These are phyloP conservation scores for Ilex asprella DNA, from an alignment of 257 asterid genomes.

Conservation along the genomic window DNA sequence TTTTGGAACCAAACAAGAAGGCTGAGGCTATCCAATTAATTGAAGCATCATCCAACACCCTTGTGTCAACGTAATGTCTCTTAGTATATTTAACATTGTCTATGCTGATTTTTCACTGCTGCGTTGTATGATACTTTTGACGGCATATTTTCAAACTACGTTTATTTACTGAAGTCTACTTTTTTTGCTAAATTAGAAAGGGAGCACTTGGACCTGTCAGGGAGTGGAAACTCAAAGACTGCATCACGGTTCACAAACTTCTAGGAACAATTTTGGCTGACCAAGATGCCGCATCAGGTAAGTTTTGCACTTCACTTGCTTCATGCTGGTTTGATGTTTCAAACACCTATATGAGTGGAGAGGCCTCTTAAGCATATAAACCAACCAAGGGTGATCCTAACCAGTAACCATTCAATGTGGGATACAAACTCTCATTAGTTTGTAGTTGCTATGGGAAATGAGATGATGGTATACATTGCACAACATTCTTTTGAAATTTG, in stretches of 20 bases:
- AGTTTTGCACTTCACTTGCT: slow-evolving; percentile 9
- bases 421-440: background rate
- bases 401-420: background rate
- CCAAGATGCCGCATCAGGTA: slow-evolving; percentile 77
- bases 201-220: slow-evolving; percentile 36
- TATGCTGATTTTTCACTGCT: background rate
- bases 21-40: slow-evolving; percentile 64
- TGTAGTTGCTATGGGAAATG: background rate
- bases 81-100: background rate
- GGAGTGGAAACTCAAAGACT: slow-evolving; percentile 62
- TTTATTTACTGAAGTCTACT: background rate
- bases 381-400: background rate
- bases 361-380: background rate
- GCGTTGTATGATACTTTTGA: background rate
- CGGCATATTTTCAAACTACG: background rate
- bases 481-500: background rate
- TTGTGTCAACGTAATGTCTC: slow-evolving; percentile 47
- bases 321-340: background rate
- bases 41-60: slow-evolving; percentile 54
- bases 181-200: slow-evolving; percentile 34
- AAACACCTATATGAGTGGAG: background rate
- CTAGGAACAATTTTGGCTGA: slow-evolving; percentile 45
- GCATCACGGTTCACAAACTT: slow-evolving; percentile 65
- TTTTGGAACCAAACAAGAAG: slow-evolving; percentile 76
- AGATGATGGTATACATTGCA: background rate